These are phyloP conservation scores for Lenwebbia sp. DNA, from an alignment of 345 rosid species.

Conservation along the genomic window DNA sequence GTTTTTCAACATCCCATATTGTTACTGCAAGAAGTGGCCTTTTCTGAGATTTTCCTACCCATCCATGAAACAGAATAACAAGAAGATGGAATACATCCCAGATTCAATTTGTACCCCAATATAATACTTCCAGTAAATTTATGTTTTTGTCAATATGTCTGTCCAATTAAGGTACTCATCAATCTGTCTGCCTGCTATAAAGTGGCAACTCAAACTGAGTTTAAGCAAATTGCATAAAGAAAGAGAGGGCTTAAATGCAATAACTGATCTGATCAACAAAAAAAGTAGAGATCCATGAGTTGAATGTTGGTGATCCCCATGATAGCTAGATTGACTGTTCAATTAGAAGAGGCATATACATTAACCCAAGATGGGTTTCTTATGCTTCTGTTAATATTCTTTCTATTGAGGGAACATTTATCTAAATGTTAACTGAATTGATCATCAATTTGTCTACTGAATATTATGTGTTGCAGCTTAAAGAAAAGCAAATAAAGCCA, in stretches of 20 bases:
- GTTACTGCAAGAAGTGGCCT: background rate
- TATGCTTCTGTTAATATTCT: background rate
- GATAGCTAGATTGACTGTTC: background rate
- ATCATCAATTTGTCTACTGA: background rate
- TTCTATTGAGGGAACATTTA: background rate
- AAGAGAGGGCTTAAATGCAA: background rate
- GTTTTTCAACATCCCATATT: background rate
- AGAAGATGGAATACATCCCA: background rate
- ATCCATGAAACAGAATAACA: background rate
- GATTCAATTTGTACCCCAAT: background rate
- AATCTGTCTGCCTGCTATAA: background rate
- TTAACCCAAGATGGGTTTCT: background rate
- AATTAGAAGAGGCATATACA: background rate
- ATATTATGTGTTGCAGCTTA: background rate
- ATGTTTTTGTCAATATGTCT: background rate
- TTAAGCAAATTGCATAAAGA: background rate
- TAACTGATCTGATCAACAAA: background rate
- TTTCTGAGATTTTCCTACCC: background rate
- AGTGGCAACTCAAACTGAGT: background rate
- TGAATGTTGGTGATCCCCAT: background rate
- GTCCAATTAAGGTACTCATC: background rate
- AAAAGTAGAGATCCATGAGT: background rate
- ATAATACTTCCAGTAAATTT: background rate
- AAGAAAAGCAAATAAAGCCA: background rate
- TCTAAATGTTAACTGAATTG: background rate